Conservation (phyloP, 1,284 basidiomycete species). For the Ganoderma lingzhi region DNA sequence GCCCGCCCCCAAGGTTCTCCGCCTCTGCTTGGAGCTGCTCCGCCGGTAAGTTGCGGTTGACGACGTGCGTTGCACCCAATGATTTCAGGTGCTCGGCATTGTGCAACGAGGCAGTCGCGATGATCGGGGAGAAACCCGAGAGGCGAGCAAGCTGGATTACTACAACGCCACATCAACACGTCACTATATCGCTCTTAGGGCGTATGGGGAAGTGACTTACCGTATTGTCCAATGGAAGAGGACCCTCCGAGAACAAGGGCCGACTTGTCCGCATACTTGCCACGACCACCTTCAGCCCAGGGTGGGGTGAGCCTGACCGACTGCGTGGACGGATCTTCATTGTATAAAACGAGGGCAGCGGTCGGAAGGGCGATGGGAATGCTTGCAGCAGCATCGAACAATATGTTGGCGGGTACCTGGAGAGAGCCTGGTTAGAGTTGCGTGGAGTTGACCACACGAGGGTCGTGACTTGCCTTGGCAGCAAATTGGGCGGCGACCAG, state of each 20-base stretch:
- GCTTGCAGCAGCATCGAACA: slow-evolving; percentile 33
- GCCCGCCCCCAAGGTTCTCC: slow-evolving; percentile 19
- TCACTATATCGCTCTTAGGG: slow-evolving; percentile 26
- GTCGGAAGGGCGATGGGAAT: slow-evolving; percentile 35
- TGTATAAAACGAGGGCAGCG: slow-evolving; percentile 30
- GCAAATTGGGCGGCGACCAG: slow-evolving; percentile 11
- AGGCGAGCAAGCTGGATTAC: slow-evolving; percentile 55
- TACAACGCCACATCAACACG: slow-evolving; percentile 34
- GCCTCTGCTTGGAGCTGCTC: slow-evolving; percentile 17
- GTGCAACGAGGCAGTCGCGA: slow-evolving; percentile 55
- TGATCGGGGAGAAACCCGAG: slow-evolving; percentile 57
- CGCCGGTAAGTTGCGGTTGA: slow-evolving; percentile 33
- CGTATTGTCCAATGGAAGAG: slow-evolving; percentile 46
- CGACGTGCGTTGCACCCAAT: slow-evolving; percentile 36
- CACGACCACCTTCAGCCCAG: slow-evolving; percentile 37
- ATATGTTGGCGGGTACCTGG: slow-evolving; percentile 38
- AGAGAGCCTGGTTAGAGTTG: too few relatives aligned
- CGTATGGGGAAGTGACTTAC: slow-evolving; percentile 25
- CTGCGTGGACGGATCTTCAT: slow-evolving; percentile 5
- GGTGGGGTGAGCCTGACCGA: slow-evolving; percentile 40
- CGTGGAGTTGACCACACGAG: not conserved
- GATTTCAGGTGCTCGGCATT: slow-evolving; percentile 51
- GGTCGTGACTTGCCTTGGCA: slow-evolving; percentile 3
- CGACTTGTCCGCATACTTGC: slow-evolving; percentile 42
- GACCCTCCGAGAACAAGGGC: slow-evolving; percentile 45